Percentiles rank a stretch among this genome's conserved stretches.
Evolutionary conservation across 345 rosid species (phyloP).

Genomic region (Eucalyptus rudis): DNA sequence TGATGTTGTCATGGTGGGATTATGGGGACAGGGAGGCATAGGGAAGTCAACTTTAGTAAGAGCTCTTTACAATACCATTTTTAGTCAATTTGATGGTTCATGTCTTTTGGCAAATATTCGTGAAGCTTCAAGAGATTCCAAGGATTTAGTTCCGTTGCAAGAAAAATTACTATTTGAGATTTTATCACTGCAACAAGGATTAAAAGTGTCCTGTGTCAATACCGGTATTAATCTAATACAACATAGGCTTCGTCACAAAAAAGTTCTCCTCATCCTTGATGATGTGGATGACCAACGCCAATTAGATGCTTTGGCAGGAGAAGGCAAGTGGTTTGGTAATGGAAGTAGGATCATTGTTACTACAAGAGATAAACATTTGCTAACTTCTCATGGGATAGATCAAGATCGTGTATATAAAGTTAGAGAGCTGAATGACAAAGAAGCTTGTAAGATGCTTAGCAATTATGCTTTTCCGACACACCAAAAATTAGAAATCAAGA

Average conservation of each 20-base stretch:
- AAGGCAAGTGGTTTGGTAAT: neutral
- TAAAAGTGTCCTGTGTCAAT: rapidly evolving
- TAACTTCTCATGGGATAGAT: neutral
- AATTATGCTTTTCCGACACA: rapidly evolving
- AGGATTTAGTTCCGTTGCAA: neutral
- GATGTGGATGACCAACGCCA: neutral
- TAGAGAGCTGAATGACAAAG: rapidly evolving
- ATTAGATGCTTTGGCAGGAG: neutral
- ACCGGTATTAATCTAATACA: neutral
- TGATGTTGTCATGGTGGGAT: neutral
- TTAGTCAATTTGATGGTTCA: neutral
- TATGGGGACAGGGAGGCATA: neutral
- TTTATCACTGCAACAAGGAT: rapidly evolving
- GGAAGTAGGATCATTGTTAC: neutral
- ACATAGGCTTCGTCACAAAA: neutral
- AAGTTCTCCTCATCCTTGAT: neutral
- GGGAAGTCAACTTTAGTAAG: neutral
- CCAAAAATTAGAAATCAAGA: rapidly evolving
- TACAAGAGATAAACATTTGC: neutral
- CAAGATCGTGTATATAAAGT: neutral
- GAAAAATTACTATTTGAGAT: rapidly evolving
- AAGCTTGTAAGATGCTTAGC: neutral
- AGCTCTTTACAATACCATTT: rapidly evolving
- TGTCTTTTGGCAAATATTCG: too few relatives aligned
- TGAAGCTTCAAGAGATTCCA: too few relatives aligned